Percentiles rank a stretch among this genome's conserved stretches.
These are phyloP conservation scores for Coemansia sp. DNA, from an alignment of 371 early-diverging fungal species.

Conservation along the genomic window DNA sequence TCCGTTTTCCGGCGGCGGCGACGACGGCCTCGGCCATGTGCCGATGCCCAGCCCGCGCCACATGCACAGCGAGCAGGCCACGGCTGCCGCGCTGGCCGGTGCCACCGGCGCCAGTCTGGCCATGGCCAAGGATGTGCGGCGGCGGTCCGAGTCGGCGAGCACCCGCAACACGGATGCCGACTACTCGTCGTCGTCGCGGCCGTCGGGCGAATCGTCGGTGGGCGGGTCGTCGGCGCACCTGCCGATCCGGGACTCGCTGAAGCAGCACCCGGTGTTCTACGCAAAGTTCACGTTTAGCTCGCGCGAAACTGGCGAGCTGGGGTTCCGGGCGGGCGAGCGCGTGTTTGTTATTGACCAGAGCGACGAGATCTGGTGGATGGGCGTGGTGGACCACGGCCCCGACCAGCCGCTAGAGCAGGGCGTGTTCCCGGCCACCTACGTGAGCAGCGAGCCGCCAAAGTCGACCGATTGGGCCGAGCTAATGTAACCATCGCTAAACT, in stretches of 20 bases:
- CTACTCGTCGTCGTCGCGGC: conserved; percentile 35
- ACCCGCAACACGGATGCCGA: conserved; percentile 36
- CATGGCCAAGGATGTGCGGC: conserved; percentile 15
- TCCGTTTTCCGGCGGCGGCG: conserved; percentile 29
- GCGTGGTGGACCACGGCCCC: conserved; percentile 64
- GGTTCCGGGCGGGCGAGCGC: conserved; percentile 69
- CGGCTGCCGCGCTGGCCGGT: conserved; percentile 42
- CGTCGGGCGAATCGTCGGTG: conserved; percentile 40
- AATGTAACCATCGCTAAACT: conserved; percentile 14
- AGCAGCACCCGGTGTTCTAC: conserved; percentile 59
- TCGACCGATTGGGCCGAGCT: conserved; percentile 48
- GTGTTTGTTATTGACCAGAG: conserved; percentile 75
- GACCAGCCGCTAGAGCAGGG: conserved; percentile 63
- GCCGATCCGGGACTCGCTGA: conserved; percentile 52
- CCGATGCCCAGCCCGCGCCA: conserved; percentile 37
- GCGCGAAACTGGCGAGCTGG: conserved; percentile 75
- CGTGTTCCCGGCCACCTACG: conserved; percentile 79
- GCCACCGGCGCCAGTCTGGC: conserved; percentile 4
- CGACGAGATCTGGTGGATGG: conserved; percentile 87
- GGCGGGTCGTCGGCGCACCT: conserved; percentile 33
- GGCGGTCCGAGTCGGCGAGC: conserved; percentile 43
- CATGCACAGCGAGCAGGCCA: conserved; percentile 29
- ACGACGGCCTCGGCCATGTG: conserved; percentile 29
- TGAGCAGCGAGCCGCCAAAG: conserved; percentile 53
- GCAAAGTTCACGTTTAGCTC: conserved; percentile 75